These are phyloP conservation scores for Thermochaetoides thermophila DNA, from an alignment of 495 filamentous ascomycete species.

Conservation along the genomic window DNA sequence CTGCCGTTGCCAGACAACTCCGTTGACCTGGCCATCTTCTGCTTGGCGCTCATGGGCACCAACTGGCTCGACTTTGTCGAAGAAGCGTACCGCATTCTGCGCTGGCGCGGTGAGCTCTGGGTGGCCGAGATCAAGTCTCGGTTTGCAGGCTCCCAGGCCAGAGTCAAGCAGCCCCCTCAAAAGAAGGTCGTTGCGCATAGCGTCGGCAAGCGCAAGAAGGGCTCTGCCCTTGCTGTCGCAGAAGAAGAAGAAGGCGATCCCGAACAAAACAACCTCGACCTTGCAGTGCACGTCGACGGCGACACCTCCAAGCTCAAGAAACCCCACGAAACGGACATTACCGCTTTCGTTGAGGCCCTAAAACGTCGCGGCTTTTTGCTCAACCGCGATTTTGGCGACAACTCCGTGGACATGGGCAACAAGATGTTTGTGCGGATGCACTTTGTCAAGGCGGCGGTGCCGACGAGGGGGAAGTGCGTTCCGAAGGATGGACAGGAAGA, in stretches of 20 bases:
- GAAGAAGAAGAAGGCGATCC: slow-evolving; percentile 10
- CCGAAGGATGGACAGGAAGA: slow-evolving; percentile 8
- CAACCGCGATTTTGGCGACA: slow-evolving; percentile 33
- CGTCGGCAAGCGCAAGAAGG: slow-evolving; percentile 40
- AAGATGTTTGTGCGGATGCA: slow-evolving; percentile 98
- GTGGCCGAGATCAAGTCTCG: slow-evolving; percentile 90
- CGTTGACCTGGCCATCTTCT: slow-evolving; percentile 82
- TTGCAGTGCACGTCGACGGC: slow-evolving; percentile 38
- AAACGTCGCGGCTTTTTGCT: slow-evolving; percentile 64
- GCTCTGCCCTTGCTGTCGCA: slow-evolving; percentile 21
- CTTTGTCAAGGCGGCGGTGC: slow-evolving; percentile 66
- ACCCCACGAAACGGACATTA: slow-evolving; percentile 61
- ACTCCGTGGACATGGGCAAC: slow-evolving; percentile 65
- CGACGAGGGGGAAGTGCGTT: slow-evolving; percentile 54
- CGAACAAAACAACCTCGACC: slow-evolving; percentile 1
- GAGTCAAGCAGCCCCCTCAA: too few species aligned
- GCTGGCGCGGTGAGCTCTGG: slow-evolving; percentile 91
- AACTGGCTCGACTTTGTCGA: slow-evolving; percentile 95
- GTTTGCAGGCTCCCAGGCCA: slow-evolving; percentile 55
- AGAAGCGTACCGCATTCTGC: slow-evolving; percentile 79
- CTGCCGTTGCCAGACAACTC: slow-evolving; percentile 56
- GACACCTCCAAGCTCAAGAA: slow-evolving; percentile 24
- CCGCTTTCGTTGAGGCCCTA: slow-evolving; percentile 77
- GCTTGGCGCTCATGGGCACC: slow-evolving; percentile 93
- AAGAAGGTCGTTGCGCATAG: slow-evolving; percentile 43